A percentile compares a stretch with the other conserved stretches of the same genome.
Evolutionary conservation across 306 rosid genomes (phyloP).

Genomic region (Acacia confusa): DNA sequence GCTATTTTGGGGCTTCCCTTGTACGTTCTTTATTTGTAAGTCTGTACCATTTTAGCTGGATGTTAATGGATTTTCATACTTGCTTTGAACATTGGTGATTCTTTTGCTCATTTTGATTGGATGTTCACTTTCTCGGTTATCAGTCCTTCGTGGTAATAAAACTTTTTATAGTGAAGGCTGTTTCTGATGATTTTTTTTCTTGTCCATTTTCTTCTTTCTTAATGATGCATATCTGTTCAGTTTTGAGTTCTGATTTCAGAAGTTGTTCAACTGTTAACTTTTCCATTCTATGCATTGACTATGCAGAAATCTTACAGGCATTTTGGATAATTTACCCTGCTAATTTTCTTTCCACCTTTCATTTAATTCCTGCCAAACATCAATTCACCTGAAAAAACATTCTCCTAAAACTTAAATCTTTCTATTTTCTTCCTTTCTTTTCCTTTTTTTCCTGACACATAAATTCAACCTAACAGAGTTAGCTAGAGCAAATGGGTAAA

Average conservation of each 20-base stretch:
- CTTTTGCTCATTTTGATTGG: background rate
- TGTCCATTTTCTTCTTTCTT: background rate
- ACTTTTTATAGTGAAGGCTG: background rate
- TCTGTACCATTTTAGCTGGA: background rate
- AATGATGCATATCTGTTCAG: background rate
- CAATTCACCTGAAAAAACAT: background rate
- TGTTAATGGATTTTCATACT: background rate
- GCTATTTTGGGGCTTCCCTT: background rate
- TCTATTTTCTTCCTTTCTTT: background rate
- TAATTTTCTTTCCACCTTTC: background rate
- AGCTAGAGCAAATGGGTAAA: constrained; percentile 61
- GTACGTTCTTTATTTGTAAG: background rate
- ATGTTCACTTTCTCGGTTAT: background rate
- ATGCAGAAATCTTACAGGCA: background rate
- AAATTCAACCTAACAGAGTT: background rate
- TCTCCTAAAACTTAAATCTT: background rate
- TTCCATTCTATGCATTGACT: background rate
- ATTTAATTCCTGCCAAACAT: background rate
- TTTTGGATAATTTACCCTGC: background rate
- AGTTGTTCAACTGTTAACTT: background rate
- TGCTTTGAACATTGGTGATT: background rate
- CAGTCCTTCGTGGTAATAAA: background rate
- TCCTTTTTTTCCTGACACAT: background rate
- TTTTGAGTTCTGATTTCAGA: background rate
- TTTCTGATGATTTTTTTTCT: background rate